Base-by-base conservation (phyloP, 768 basidiomycete genomes). In the Pholiota conissans region DNA sequence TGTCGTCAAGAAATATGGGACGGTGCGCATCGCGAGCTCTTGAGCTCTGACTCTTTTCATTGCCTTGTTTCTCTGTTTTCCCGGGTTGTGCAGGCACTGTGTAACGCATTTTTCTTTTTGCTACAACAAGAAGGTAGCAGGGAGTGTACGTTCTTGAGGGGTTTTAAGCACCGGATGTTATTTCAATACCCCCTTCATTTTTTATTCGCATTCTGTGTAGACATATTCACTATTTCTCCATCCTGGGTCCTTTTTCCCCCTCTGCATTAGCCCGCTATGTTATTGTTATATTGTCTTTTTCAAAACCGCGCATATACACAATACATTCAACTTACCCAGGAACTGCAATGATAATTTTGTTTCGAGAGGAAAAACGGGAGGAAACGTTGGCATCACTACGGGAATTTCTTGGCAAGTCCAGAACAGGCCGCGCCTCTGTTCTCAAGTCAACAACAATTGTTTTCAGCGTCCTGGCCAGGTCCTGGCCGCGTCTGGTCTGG, bases 31-130 rank as follows among this genome's bases (percentile, higher is more conserved):
- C n/a, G 53, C 24, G 29, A 28, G 27, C 9, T 27, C 2, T 16
- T 7, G 6, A 27, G 34, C n/a, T 27, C 30, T 16, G 16, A 56
- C 22, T 42, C 11, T 42, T 24, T 40, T 24, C 40, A 24, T 7
- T 42, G 11, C 40, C 20, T 16, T 47, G 27, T 46, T 29, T 46
- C 37, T 22, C 26, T 30, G 18, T 32, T 47, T 18, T 45, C 27
- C 26, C 16, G 10, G 75, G 85, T 84, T 39, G 84, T 56, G 83
- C 82, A 59, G 49, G 49, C 27, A 61, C 42, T 52, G 78, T 79
- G 75, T 46, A 55, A 57, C 34, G 5, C 30, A 32, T 26, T 35
- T 50, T 53, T 18, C 34, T 26, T 24, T 45, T 45, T 45, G 55
- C 22, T 50, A 58, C 35, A 30, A 30, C 5, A 18, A 45, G 16